Percentiles rank a stretch among this genome's conserved stretches.
Conservation (phyloP, 2,329 filamentous ascomycete species). For the Claviceps maximensis region DNA sequence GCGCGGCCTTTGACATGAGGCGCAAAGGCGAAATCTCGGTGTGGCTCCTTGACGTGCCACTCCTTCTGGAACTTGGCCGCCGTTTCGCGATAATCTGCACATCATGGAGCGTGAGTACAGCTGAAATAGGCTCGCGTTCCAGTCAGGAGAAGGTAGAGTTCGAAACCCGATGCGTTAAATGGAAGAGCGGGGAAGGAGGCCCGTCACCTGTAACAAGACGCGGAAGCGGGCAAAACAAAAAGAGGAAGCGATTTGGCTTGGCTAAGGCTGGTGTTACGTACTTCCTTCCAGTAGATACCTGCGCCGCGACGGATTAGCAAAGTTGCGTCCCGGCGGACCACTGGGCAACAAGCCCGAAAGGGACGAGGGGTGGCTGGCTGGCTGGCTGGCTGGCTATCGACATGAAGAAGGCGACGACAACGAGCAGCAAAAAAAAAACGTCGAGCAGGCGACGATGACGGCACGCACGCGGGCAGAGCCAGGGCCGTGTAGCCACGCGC, state of each 20-base stretch:
- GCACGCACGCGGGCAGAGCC: constrained; percentile 5
- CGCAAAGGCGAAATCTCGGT: constrained; percentile 50
- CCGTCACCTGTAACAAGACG: background rate
- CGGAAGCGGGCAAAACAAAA: background rate
- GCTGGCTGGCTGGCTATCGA: background rate
- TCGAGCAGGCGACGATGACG: background rate
- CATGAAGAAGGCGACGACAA: constrained; percentile 10
- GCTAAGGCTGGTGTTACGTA: constrained; percentile 29
- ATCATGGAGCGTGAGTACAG: constrained; percentile 1
- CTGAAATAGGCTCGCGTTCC: background rate
- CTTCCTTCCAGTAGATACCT: constrained; percentile 51
- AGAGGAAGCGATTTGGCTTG: background rate
- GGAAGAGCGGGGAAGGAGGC: background rate
- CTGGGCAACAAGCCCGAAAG: constrained; percentile 6
- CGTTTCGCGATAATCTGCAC: constrained; percentile 52
- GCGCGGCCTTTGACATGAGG: constrained; percentile 52
- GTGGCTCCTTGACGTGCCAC: constrained; percentile 50
- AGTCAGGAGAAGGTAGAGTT: background rate
- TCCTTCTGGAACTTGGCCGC: constrained; percentile 56
- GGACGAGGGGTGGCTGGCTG: background rate
- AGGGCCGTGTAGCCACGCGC: constrained; percentile 5
- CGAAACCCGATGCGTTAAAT: background rate
- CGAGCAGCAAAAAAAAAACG: background rate
- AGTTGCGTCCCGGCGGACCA: constrained; percentile 1
- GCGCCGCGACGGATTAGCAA: constrained; percentile 7